phyloP scores from a whole-genome alignment of 1,284 basidiomycete species.

The Rhodofomes roseus region DNA sequence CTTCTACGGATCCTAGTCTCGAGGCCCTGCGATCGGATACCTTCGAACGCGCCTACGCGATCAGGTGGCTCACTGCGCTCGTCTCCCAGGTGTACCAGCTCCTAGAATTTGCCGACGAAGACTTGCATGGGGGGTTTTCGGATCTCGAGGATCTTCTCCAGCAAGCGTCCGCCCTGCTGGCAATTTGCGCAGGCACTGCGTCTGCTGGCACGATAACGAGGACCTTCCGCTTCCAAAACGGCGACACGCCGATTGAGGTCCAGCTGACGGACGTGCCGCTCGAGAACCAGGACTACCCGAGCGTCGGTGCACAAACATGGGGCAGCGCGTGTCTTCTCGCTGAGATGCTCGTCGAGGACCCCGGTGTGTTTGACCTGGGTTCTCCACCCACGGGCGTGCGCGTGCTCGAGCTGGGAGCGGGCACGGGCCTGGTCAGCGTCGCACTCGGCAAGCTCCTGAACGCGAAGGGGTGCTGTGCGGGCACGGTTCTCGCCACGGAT shows the following conservation, averaged over 20 bases:
- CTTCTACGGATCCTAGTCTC: background rate
- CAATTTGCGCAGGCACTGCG: conserved; percentile 36
- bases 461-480: conserved; percentile 2
- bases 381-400: conserved; percentile 32
- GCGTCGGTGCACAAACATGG: conserved; percentile 91
- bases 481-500: conserved; percentile 71
- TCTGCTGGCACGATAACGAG: conserved; percentile 39
- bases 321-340: conserved; percentile 82
- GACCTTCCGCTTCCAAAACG: conserved; percentile 35
- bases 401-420: conserved; percentile 82
- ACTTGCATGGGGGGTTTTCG: conserved; percentile 11
- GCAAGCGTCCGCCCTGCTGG: conserved; percentile 49
- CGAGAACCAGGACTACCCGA: conserved; percentile 68
- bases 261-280: conserved; percentile 72
- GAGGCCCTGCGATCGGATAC: conserved; percentile 40
- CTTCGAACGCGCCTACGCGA: conserved; percentile 66
- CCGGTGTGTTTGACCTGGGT: conserved; percentile 47
- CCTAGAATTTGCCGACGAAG: conserved; percentile 55
- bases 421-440: conserved; percentile 84
- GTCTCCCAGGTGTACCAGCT: conserved; percentile 63
- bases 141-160: conserved; percentile 36
- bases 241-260: conserved; percentile 32
- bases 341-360: conserved; percentile 66
- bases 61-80: conserved; percentile 69
- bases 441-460: conserved; percentile 52